Percentiles rank a stretch among this genome's conserved stretches.
Conservation (phyloP, 2,329 filamentous ascomycete genomes). For the Pyrenophora tritici-repentis region DNA sequence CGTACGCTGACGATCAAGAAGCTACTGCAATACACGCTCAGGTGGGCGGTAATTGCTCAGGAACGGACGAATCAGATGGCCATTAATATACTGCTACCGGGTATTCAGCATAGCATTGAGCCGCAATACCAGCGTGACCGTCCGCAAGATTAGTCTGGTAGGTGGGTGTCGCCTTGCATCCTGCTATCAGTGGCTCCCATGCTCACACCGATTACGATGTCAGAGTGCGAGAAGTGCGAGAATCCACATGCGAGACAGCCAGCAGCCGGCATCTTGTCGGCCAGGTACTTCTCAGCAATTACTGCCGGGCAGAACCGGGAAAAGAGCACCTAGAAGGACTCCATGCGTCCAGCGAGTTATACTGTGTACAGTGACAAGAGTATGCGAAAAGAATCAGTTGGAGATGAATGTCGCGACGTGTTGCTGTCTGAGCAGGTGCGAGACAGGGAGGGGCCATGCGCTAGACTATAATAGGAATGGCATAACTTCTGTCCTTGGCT, state of each 20-base stretch:
- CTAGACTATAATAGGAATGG: too few species aligned
- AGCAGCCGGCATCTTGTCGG: too few species aligned
- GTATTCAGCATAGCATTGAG: constrained; percentile 22
- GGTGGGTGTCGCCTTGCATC: neutral
- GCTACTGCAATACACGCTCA: constrained; percentile 9
- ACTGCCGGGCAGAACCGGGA: neutral
- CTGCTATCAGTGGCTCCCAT: neutral
- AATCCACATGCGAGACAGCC: neutral
- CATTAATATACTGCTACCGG: constrained; percentile 15
- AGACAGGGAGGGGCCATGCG: too few species aligned
- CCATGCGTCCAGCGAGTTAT: too few species aligned
- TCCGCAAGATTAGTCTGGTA: neutral
- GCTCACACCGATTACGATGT: neutral
- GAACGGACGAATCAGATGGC: constrained; percentile 17
- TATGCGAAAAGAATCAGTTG: neutral
- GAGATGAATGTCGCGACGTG: too few species aligned
- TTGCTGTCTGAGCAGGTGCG: too few species aligned
- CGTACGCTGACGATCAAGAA: constrained; percentile 8
- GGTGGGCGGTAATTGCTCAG: constrained; percentile 12
- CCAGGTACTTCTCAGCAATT: neutral
- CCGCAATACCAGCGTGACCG: constrained; percentile 21
- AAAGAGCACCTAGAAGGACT: too few species aligned
- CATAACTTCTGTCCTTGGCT: too few species aligned
- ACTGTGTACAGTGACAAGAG: too few species aligned
- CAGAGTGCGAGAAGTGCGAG: neutral